Evolutionary conservation across 441 rosid species (phyloP), one percentile per base, ranked within the genome.

Genomic region (Lagerstroemia fauriei): DNA sequence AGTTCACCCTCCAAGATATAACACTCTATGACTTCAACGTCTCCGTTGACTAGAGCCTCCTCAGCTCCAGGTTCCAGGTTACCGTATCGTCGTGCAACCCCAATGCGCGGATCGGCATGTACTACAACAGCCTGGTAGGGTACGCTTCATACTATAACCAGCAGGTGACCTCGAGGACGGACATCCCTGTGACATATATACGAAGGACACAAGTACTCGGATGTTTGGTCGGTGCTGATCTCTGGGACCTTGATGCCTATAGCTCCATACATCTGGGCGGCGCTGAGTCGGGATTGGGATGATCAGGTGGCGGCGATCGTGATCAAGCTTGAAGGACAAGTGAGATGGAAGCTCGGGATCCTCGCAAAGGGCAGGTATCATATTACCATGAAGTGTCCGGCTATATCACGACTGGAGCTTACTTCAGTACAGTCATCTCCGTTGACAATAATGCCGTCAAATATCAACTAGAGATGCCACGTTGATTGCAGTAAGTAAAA

Each of bases 1-100:
- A 70, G 32, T 82, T 82, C 81, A 61, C 70, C 63, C 73, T 82
- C 48, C 81, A 77, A 50, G 84, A 82, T 50, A 69, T 75, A 44
- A 82, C 84, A 44, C 61, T 66, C 31, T 82, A 77, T 74, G 57
- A 46, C 77, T 77, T 82, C 77, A 82, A 82, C 77, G 10, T 78
- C 53, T 77, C 84, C 63, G 46, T 31, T 0, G 13, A 25, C 81
- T 81, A 77, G 0, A 77, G 44, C 81, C 48, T 70, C 81, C 81
- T 82, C 63, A 82, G 47, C 76, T 69, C 84, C 81, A 29, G 77
- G 13, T 56, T 82, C 63, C 77, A 77, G 41, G 78, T 70, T 71
- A 82, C 81, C 46, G 25, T 82, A 32, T 46, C 71, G 27, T 50
- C 78, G 47, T 61, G 6, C 50, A 82, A 77, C 84, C 77, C 77